A percentile compares a stretch with the other conserved stretches of the same genome.
Evolutionary conservation across 345 rosid genomes (phyloP).

Genomic region (Schrenkiella parvula): DNA sequence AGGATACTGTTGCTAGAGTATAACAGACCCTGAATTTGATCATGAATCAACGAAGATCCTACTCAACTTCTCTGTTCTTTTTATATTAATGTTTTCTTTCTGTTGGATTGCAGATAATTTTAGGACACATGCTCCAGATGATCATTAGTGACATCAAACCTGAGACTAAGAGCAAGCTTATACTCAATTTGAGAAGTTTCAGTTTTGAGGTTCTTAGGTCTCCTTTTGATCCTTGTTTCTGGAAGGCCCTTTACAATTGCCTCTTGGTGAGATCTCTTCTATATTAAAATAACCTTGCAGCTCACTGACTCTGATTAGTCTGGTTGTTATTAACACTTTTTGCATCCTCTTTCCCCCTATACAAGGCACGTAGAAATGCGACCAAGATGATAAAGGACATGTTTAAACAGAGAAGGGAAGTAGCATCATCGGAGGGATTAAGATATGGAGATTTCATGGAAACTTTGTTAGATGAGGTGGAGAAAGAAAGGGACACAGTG

Average conservation of each 20-base stretch:
- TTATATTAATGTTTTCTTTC: neutral
- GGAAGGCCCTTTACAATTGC: constrained; percentile 37
- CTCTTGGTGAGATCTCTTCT: constrained; percentile 21
- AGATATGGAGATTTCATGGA: constrained; percentile 33
- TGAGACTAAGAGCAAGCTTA: constrained; percentile 12
- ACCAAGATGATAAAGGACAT: constrained; percentile 23
- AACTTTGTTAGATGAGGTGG: constrained; percentile 18
- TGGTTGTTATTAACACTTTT: neutral
- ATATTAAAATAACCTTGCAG: no score
- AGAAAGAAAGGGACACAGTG: constrained; percentile 19
- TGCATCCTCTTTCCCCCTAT: neutral
- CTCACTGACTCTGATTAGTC: neutral
- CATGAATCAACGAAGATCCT: neutral
- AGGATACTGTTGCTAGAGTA: constrained; percentile 16
- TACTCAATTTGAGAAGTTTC: constrained; percentile 22
- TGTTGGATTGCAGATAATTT: constrained; percentile 30
- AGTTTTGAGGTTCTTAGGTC: constrained; percentile 36
- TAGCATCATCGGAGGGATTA: neutral
- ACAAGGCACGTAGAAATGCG: constrained; percentile 28
- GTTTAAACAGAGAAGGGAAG: constrained; percentile 23
- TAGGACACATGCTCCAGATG: constrained; percentile 24
- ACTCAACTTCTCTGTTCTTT: neutral
- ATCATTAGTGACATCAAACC: constrained; percentile 33
- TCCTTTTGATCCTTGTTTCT: constrained; percentile 30
- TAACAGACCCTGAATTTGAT: neutral